Evolutionary conservation across 345 rosid species (phyloP).

Genomic region (Heritiera fomes): DNA sequence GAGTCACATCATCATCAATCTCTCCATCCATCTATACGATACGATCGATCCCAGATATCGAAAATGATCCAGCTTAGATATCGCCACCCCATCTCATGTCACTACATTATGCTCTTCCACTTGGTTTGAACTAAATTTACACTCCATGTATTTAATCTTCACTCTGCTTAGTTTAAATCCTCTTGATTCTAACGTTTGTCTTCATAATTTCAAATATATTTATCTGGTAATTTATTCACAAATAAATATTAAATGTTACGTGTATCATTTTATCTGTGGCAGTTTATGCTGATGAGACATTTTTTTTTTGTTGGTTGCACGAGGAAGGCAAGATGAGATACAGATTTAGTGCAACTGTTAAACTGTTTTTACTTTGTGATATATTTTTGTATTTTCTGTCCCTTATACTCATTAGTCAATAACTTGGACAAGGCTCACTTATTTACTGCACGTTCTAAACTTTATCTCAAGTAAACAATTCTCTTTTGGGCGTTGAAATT

Average conservation of each 20-base stretch:
- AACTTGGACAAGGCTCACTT: neutral
- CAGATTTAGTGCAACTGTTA: neutral
- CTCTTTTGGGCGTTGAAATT: slow-evolving; percentile 3
- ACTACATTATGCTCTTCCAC: too few species aligned
- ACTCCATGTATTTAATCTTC: too few species aligned
- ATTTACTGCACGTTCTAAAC: neutral
- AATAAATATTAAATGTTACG: neutral
- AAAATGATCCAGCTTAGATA: too few species aligned
- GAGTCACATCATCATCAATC: too few species aligned
- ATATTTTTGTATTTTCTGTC: neutral
- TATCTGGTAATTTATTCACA: neutral
- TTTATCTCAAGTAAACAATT: neutral
- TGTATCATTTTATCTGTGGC: neutral
- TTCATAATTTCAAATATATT: neutral
- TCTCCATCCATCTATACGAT: too few species aligned
- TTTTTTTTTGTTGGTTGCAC: too few species aligned
- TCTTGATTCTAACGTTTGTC: too few species aligned
- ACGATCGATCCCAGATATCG: too few species aligned
- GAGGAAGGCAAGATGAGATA: neutral
- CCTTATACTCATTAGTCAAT: neutral
- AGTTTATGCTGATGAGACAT: neutral
- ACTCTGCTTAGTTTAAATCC: too few species aligned
- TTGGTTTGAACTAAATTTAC: too few species aligned
- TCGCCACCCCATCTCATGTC: too few species aligned
- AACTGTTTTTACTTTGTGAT: neutral